A percentile compares a stretch with the other conserved stretches of the same genome.
These are phyloP conservation scores for Anthracocystis panici-leucophaei DNA, from an alignment of 1,284 basidiomycete genomes.

Conservation along the genomic window DNA sequence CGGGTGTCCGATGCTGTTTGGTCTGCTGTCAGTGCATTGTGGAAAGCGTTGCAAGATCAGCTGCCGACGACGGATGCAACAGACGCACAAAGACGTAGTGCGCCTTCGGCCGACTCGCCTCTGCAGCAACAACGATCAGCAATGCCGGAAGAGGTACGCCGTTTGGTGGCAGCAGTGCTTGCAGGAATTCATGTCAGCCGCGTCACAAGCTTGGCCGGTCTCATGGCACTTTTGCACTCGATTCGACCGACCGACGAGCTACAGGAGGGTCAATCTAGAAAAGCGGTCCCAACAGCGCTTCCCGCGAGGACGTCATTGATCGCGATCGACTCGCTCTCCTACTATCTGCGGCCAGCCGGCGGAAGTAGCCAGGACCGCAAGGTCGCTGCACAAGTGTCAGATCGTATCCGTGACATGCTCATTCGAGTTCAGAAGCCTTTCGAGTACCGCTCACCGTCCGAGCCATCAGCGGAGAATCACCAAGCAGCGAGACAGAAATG, in stretches of 20 bases:
- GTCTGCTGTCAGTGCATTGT: conserved; percentile 19
- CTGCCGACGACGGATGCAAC: background rate
- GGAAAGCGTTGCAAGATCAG: conserved; percentile 8
- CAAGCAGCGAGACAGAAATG: conserved; percentile 7
- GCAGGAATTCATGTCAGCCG: conserved; percentile 37
- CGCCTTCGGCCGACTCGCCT: background rate
- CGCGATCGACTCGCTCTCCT: conserved; percentile 46
- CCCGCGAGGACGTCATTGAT: conserved; percentile 34
- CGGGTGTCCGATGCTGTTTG: conserved; percentile 35
- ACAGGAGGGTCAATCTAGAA: background rate
- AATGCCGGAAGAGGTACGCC: conserved; percentile 42
- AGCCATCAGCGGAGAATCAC: conserved; percentile 10
- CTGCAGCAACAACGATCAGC: conserved; percentile 13
- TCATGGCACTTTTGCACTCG: conserved; percentile 32
- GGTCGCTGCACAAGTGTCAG: conserved; percentile 13
- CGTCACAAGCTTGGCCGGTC: conserved; percentile 28
- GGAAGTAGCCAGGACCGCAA: conserved; percentile 36
- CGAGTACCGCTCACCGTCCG: conserved; percentile 16
- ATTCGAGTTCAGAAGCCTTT: conserved; percentile 39
- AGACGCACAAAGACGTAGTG: background rate
- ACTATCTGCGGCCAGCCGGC: conserved; percentile 29
- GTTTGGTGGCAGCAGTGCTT: conserved; percentile 32
- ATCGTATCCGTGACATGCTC: conserved; percentile 31
- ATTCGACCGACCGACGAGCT: conserved; percentile 36
- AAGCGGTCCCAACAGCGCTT: conserved; percentile 15